A percentile compares a stretch with the other conserved stretches of the same genome.
Conservation (phyloP, 139 green algal genomes). For the Volvox reticuliferus region DNA sequence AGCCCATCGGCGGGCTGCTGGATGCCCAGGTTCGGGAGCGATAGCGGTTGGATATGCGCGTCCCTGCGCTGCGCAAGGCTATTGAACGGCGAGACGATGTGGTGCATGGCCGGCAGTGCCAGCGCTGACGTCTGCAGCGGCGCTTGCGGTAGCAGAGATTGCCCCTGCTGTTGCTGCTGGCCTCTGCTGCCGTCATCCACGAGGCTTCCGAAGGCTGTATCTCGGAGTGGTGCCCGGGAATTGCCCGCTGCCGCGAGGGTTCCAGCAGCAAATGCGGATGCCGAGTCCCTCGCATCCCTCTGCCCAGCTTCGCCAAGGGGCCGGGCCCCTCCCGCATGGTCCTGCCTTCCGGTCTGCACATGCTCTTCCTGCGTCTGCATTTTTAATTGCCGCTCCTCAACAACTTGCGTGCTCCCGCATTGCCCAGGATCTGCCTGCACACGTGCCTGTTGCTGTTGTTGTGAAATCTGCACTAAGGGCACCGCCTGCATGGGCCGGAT, state of each 20-base stretch:
- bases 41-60: neutral
- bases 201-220: neutral
- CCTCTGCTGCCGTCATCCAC: neutral
- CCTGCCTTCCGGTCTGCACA: too few relatives aligned
- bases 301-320: too few relatives aligned
- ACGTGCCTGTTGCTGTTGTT: neutral
- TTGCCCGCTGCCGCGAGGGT: neutral
- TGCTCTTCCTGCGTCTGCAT: neutral
- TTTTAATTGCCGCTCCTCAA: neutral
- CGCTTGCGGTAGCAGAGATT: neutral
- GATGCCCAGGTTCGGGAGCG: neutral
- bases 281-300: too few relatives aligned
- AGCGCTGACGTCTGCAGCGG: neutral
- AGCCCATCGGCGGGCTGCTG: neutral
- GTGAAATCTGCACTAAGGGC: neutral
- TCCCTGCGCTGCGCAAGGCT: neutral
- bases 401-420: neutral
- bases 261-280: neutral
- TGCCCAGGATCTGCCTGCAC: neutral
- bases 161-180: neutral
- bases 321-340: too few relatives aligned
- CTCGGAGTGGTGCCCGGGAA: neutral
- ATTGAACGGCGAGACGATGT: constrained; percentile 11
- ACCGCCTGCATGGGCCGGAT: neutral
- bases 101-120: neutral